Evolutionary conservation across 2,329 filamentous ascomycete species (phyloP).

Genomic region (Ciborinia camelliae): DNA sequence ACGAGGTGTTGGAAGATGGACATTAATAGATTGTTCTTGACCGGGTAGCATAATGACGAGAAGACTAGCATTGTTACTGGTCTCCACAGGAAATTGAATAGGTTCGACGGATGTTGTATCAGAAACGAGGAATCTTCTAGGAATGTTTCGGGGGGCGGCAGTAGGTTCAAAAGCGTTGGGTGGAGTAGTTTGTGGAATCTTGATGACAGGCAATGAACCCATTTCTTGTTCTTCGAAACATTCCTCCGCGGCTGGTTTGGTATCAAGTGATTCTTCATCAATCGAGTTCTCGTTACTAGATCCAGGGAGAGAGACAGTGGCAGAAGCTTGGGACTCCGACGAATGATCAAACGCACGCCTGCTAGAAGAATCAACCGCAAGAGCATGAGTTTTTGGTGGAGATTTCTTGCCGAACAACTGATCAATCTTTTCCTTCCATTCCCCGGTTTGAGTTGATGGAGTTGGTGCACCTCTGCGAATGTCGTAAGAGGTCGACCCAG

Average conservation of each 20-base stretch:
- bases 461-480: conserved; percentile 38
- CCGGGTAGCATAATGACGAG: conserved; percentile 48
- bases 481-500: conserved; percentile 42
- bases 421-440: conserved; percentile 84
- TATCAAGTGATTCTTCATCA: conserved; percentile 47
- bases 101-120: conserved; percentile 47
- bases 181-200: conserved; percentile 61
- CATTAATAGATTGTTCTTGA: conserved; percentile 41
- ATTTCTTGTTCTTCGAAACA: conserved; percentile 81
- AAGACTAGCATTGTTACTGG: conserved; percentile 40
- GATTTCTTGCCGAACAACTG: conserved; percentile 61
- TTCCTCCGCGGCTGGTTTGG: conserved; percentile 71
- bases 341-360: conserved; percentile 62
- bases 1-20: conserved; percentile 39
- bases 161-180: conserved; percentile 62
- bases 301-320: conserved; percentile 68
- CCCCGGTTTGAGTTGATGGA: conserved; percentile 36
- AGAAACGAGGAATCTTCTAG: conserved; percentile 47
- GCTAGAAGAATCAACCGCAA: conserved; percentile 65
- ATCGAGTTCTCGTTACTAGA: conserved; percentile 30
- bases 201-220: conserved; percentile 69
- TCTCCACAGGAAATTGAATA: conserved; percentile 41
- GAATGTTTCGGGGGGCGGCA: conserved; percentile 51
- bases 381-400: conserved; percentile 54
- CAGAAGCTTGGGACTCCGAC: conserved; percentile 41